Evolutionary conservation across 2,329 filamentous ascomycete species (phyloP), one percentile per base, ranked within the genome.

Genomic region (Epichloe uncinata): DNA sequence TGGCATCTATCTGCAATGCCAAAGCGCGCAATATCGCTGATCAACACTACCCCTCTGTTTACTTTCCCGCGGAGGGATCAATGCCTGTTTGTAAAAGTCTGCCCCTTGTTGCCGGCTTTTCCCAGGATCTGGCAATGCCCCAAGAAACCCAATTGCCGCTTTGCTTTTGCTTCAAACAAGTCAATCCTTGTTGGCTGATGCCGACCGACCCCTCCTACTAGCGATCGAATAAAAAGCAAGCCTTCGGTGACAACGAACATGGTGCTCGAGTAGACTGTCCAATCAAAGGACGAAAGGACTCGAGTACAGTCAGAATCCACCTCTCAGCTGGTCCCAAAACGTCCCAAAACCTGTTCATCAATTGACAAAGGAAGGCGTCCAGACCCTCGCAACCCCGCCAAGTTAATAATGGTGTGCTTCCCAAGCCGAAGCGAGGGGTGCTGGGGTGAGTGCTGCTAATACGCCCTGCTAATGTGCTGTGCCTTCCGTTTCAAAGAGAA

Each of bases 261-360:
- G 50, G 50, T 48, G 38, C 37, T 37, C n/a, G 37, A 44, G 33
- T 16, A 37, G 12, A 46, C 42, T 33, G 42, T 30, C 46, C 46
- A 46, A 42, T 48, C 46, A 46, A 30, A 42, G n/a, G 9, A 42
- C 16, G 42, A 20, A 18, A 26, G 6, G 42, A n/a, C 42, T 42
- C 42, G 43, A 45, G 15, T 30, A n/a, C 45, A 7, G 45, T 43
- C 49, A 47, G 33, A 35, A 44, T 22, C 44, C 49, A 40, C 38
- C 15, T 22, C 40, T 44, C 38, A 47, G 43, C 38, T 50, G 44
- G 49, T 33, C 44, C 33, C 20, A 20, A 20, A 20, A 20, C 38
- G 49, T 33, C 44, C 33, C 5, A 12, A 36, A 47, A 47, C 38
- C 40, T 43, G 40, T 9, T 30, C 26, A 30, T 44, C 44, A 12